These are phyloP conservation scores for Mycena epipterygia DNA, from an alignment of 768 basidiomycete genomes.

Conservation along the genomic window DNA sequence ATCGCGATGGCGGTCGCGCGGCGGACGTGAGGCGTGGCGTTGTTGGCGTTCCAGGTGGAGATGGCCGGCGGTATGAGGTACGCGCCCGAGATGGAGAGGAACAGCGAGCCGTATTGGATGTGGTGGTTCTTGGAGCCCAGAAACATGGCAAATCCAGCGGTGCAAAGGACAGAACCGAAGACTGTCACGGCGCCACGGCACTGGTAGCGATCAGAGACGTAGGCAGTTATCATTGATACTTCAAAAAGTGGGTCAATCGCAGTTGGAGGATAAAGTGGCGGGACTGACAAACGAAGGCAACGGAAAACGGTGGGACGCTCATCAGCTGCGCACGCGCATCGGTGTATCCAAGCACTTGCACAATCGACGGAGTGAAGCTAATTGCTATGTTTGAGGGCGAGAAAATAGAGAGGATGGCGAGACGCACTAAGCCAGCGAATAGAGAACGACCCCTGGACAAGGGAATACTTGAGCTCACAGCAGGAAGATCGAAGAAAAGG, in stretches of 20 bases:
- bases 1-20: slow-evolving; percentile 73
- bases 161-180: neutral
- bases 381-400: neutral
- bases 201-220: neutral
- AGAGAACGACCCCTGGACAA: neutral
- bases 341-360: slow-evolving; percentile 60
- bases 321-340: slow-evolving; percentile 60
- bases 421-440: neutral
- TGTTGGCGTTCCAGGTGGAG: slow-evolving; percentile 74
- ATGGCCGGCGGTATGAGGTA: slow-evolving; percentile 69
- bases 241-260: neutral
- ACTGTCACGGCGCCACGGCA: neutral
- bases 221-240: neutral
- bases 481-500: neutral
- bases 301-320: slow-evolving; percentile 49
- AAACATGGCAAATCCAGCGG: neutral
- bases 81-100: slow-evolving; percentile 65
- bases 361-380: slow-evolving; percentile 72
- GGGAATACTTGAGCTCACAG: neutral
- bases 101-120: slow-evolving; percentile 68
- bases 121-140: slow-evolving; percentile 53
- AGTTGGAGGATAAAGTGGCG: too few relatives aligned
- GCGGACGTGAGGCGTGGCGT: slow-evolving; percentile 66
- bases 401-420: neutral
- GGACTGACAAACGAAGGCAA: too few relatives aligned